Conservation (phyloP, 441 rosid genomes). For the Pelargonium cotyledonis region DNA sequence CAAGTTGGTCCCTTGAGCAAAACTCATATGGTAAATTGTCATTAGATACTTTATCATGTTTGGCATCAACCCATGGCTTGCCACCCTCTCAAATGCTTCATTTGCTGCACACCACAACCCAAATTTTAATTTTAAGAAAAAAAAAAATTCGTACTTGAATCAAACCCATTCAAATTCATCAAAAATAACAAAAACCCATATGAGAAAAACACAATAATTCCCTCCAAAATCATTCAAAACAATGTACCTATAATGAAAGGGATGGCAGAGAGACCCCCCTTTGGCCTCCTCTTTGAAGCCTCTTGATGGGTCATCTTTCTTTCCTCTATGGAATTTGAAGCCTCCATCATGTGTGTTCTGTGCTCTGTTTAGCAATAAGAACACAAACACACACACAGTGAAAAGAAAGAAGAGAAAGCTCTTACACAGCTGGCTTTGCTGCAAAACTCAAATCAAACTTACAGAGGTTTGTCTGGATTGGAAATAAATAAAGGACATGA, state of each 20-base stretch:
- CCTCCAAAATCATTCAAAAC: background rate
- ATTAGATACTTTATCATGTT: constrained; percentile 73
- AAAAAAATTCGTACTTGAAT: background rate
- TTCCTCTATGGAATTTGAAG: background rate
- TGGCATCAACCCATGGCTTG: constrained; percentile 65
- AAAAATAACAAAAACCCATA: background rate
- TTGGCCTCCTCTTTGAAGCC: background rate
- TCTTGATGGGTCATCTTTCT: background rate
- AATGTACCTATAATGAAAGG: constrained; percentile 70
- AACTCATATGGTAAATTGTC: constrained; percentile 40
- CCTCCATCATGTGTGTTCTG: background rate
- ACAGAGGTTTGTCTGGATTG: background rate
- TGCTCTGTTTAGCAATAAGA: too few relatives aligned
- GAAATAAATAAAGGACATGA: background rate
- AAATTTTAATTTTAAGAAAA: background rate
- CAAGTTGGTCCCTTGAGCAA: constrained; percentile 42
- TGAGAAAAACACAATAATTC: background rate
- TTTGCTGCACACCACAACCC: constrained; percentile 39
- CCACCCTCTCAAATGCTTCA: constrained; percentile 71
- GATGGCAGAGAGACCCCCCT: constrained; percentile 74
- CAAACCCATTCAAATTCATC: background rate
- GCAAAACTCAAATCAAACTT: background rate
- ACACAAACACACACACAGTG: too few relatives aligned
- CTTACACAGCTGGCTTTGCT: background rate
- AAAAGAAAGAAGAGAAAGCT: background rate